Percentiles rank a stretch among this genome's conserved stretches.
These are phyloP conservation scores for Yamadazyma jaroonii DNA, from an alignment of 1,139 yeast genomes.

Conservation along the genomic window DNA sequence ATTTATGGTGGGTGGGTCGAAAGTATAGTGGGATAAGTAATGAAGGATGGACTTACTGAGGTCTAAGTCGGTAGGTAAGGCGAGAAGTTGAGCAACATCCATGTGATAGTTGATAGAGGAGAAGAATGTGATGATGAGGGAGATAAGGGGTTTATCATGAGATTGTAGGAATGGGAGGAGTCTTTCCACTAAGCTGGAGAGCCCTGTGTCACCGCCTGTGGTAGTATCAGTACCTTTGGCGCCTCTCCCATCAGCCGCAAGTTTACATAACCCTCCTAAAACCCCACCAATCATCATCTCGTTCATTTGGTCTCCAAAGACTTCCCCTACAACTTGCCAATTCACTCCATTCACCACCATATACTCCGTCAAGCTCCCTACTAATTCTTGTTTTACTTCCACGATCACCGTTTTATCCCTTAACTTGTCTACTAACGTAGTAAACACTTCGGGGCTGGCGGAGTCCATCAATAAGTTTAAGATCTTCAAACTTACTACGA, in stretches of 20 bases:
- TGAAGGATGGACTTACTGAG: neutral
- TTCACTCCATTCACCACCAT: slow-evolving; percentile 7
- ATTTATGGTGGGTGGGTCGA: no score
- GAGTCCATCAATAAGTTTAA: neutral
- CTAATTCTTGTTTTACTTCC: slow-evolving; percentile 14
- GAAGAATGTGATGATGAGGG: no score
- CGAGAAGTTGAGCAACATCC: slow-evolving; percentile 3
- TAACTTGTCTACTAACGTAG: slow-evolving; percentile 10
- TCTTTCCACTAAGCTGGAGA: no score
- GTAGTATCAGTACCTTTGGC: no score
- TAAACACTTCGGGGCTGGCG: slow-evolving; percentile 6
- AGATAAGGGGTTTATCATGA: no score
- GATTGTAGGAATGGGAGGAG: no score
- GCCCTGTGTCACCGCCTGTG: no score
- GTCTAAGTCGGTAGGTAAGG: no score
- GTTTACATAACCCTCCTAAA: slow-evolving; percentile 11
- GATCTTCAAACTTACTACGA: neutral
- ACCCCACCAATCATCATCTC: slow-evolving; percentile 12
- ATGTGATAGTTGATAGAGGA: no score
- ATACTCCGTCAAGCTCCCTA: slow-evolving; percentile 11
- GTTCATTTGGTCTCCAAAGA: slow-evolving; percentile 10
- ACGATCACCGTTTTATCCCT: slow-evolving; percentile 12
- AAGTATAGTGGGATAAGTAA: no score
- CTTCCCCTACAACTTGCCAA: slow-evolving; percentile 4
- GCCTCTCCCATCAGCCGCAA: slow-evolving; percentile 4